A percentile compares a stretch with the other conserved stretches of the same genome.
Conservation (phyloP, 2,329 filamentous ascomycete species). For the Paraphoma sp. region DNA sequence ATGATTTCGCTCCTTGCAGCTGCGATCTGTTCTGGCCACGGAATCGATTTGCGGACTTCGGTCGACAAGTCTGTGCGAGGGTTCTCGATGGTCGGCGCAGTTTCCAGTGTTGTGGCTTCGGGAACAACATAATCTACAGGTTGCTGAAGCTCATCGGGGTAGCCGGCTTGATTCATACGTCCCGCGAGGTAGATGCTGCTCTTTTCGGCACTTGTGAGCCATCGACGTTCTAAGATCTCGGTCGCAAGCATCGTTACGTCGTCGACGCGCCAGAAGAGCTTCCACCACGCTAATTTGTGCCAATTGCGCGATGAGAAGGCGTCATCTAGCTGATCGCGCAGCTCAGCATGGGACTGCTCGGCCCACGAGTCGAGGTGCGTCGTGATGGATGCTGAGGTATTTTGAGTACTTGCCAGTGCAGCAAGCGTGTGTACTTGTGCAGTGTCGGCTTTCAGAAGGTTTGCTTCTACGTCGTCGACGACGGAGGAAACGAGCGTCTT, state of each 20-base stretch:
- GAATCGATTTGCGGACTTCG: conserved; percentile 41
- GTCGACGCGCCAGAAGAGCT: conserved; percentile 92
- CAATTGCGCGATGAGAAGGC: conserved; percentile 80
- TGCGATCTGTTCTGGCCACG: conserved; percentile 79
- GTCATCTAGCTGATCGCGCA: conserved; percentile 78
- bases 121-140: conserved; percentile 10
- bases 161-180: conserved; percentile 70
- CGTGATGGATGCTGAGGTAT: conserved; percentile 60
- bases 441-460: conserved; percentile 60
- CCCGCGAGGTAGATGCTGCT: conserved; percentile 85
- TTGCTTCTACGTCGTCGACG: conserved; percentile 60
- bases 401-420: conserved; percentile 49
- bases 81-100: conserved; percentile 25
- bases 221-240: conserved; percentile 77
- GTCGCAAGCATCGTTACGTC: conserved; percentile 84
- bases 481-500: conserved; percentile 71
- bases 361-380: conserved; percentile 73
- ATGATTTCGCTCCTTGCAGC: conserved; percentile 65
- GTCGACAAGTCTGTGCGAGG: conserved; percentile 31
- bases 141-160: conserved; percentile 41
- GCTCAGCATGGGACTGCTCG: conserved; percentile 79
- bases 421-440: conserved; percentile 43
- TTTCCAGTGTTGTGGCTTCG: conserved; percentile 20
- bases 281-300: conserved; percentile 89
- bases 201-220: conserved; percentile 79